Base-by-base conservation (phyloP, 495 filamentous ascomycete species). In the Xylaria sp. region DNA sequence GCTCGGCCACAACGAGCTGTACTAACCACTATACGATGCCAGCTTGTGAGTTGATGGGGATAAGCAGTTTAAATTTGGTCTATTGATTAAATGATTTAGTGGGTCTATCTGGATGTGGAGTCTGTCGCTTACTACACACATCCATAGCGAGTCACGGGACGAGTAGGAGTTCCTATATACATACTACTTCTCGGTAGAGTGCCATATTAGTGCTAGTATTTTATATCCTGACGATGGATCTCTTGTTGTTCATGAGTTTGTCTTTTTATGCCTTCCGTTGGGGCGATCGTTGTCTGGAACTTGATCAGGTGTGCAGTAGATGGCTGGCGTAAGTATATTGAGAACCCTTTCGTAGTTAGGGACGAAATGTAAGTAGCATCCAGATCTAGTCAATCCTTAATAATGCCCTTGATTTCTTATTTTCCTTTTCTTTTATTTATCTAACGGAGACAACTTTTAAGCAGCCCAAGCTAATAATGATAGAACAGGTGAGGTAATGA, bases 1-100 rank as follows among this genome's bases (percentile, higher is more conserved):
- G 40, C 66, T 46, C 55, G 53, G 50, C 66, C 66, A 68, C 66
- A 68, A 68, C 66, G 53, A 58, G 53, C 37, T 44, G 50, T 68
- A 61, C 66, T 68, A 68, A 68, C 53, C 53, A 68, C 66, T 59
- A 68, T 68, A 68, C 53, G 53, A 68, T 40, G 44, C 50, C 65
- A 68, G 50, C 65, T 66, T 50, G 21, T 57, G 58, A 26, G 3
- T 44, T 29, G 65, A 29, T 58, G 1, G 29, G 8, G 41, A 5
- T 0, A 0, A 29, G 1, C 17, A 0, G 2, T 15, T 21, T 15
- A 26, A 43, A 41, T 6, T 0, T 4, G 0, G 1, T 5, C 24
- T 67, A 67, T 41, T 5, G 4, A 3, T 5, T 11, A 3, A 2
- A n/a, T 3, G 1, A 11, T 7, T 9, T n/a, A n/a, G 57, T 37